A percentile compares a stretch with the other conserved stretches of the same genome.
Evolutionary conservation across 2,329 filamentous ascomycete species (phyloP).

Genomic region (Myriosclerotinia curreyana): DNA sequence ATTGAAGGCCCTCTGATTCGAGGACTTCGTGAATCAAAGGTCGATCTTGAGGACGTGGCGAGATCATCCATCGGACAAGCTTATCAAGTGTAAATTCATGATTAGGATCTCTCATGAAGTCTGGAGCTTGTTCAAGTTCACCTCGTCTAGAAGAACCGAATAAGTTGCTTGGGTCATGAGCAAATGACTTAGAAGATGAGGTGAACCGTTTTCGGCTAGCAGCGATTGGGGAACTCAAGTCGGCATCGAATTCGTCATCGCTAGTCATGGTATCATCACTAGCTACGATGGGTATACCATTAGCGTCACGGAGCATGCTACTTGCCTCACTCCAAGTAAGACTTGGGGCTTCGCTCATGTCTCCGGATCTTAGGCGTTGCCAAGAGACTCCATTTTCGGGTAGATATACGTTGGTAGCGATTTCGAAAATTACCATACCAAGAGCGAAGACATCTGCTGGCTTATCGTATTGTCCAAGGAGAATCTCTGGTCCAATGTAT

Average conservation of each 20-base stretch:
- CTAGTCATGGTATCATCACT: constrained; percentile 40
- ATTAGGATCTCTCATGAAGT: constrained; percentile 79
- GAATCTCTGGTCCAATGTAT: constrained; percentile 92
- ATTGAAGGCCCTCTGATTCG: constrained; percentile 68
- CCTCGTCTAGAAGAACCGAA: constrained; percentile 45
- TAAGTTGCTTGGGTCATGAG: constrained; percentile 39
- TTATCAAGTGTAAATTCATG: constrained; percentile 76
- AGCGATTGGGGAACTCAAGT: constrained; percentile 42
- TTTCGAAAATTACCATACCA: constrained; percentile 91
- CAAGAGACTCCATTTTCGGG: constrained; percentile 90
- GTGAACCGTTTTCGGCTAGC: constrained; percentile 35
- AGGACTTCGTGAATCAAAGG: constrained; percentile 74
- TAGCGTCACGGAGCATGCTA: constrained; percentile 69
- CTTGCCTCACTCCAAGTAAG: constrained; percentile 77
- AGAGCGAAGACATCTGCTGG: constrained; percentile 92
- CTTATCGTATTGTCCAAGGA: constrained; percentile 82
- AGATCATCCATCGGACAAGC: constrained; percentile 85
- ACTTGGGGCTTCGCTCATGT: constrained; percentile 83
- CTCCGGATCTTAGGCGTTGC: constrained; percentile 84
- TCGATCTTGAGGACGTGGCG: constrained; percentile 67
- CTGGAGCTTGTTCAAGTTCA: constrained; percentile 65
- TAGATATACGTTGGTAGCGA: constrained; percentile 87
- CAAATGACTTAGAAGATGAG: constrained; percentile 35
- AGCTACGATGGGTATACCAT: constrained; percentile 60
- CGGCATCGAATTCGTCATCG: constrained; percentile 42